Evolutionary conservation across 148 eudicot genomes (phyloP), one percentile per base, ranked within the genome.

Genomic region (Rhododendron kiyosumense): DNA sequence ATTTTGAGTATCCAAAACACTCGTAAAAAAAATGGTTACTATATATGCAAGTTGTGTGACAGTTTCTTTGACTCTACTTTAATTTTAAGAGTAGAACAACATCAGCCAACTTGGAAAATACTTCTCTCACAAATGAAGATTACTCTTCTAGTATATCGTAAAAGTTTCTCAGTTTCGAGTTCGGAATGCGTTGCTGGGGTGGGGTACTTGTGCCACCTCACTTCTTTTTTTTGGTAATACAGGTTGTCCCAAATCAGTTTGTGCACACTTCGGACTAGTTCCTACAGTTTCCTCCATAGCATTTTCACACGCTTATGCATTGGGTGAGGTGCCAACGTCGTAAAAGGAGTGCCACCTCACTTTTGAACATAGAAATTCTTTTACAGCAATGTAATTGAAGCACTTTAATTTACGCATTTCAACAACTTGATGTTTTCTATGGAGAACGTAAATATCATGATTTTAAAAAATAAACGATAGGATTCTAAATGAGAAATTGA

Each of bases 231-330:
- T 41, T 6, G 7, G 45, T 41, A 41, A 41, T 38, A 5, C 45
- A 41, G 1, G 45, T 1, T 41, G 45, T 6, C 1, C 1, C 1
- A 7, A 6, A 7, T 0, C 7, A 41, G 0, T 41, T 41, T 41
- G 7, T 0, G 45, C 45, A 6, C 7, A 41, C 7, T 1, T 41
- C 7, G 0, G 0, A 41, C 0, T 41, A 41, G 6, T 41, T 7
- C 7, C 1, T 5, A 41, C 43, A 41, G 0, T 0, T 6, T 38
- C 41, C 5, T 0, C 5, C 6, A 0, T 7, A 38, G 7, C 45
- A 0, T 32, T 32, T 32, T 32, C 34, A 38, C 6, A 38, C 3
- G 43, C 5, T 38, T 38, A 38, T 0, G 43, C 43, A 38, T 38
- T 6, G 43, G 5, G 5, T 38, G 7, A 38, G 0, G 7, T 38